A percentile compares a stretch with the other conserved stretches of the same genome.
Conservation (phyloP, 2,329 filamentous ascomycete genomes). For the Fusarium lateritium region DNA sequence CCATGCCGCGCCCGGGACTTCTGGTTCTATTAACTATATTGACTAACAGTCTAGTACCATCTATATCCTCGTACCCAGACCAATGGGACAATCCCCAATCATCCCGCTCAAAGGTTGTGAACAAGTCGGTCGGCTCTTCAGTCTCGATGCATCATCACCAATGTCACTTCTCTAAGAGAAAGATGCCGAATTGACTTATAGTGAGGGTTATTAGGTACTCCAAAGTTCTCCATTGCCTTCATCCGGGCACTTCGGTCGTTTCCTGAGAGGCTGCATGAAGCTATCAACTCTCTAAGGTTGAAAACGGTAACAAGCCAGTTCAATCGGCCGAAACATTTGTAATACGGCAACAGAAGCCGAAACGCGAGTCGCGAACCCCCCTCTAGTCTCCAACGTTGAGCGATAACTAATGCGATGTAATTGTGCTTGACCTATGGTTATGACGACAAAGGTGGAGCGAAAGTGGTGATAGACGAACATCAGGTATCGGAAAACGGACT, state of each 20-base stretch:
- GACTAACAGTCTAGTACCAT: no score
- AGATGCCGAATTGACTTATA: no score
- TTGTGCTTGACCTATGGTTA: conserved; percentile 19
- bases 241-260: no score
- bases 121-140: no score
- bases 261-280: background rate
- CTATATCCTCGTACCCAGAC: no score
- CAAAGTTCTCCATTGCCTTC: no score
- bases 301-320: background rate
- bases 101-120: no score
- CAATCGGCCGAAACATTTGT: conserved; percentile 18
- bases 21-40: background rate
- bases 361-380: conserved; percentile 18
- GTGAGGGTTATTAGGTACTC: no score
- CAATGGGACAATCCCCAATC: no score
- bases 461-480: conserved; percentile 26
- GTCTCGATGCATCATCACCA: no score
- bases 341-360: conserved; percentile 26
- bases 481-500: conserved; percentile 17
- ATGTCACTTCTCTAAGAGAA: no score
- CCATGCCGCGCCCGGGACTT: background rate
- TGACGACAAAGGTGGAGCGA: conserved; percentile 30
- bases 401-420: background rate
- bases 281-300: background rate
- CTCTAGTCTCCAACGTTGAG: background rate